phyloP scores from a whole-genome alignment of 371 early-diverging fungal genomes.

The Batkoa obscura region DNA sequence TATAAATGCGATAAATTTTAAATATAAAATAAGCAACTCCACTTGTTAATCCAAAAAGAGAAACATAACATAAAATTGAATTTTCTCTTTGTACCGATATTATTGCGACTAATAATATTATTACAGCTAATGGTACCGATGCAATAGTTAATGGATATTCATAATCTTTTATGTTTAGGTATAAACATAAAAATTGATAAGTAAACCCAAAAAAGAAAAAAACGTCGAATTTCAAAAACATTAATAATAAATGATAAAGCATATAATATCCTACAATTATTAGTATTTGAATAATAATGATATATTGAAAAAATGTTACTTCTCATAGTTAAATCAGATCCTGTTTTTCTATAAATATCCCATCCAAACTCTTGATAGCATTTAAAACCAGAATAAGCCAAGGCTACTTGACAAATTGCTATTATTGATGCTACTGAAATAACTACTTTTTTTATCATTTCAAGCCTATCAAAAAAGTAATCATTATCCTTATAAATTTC shows the following conservation, averaged over 20 bases:
- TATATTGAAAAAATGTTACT: slow-evolving; percentile 19
- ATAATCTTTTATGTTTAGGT: slow-evolving; percentile 30
- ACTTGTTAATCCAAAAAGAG: slow-evolving; percentile 44
- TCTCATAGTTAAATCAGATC: slow-evolving; percentile 71
- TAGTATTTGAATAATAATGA: background rate
- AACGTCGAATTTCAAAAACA: slow-evolving; percentile 70
- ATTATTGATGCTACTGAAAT: slow-evolving; percentile 9
- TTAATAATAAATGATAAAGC: slow-evolving; percentile 68
- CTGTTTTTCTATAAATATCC: slow-evolving; percentile 86
- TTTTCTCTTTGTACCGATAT: slow-evolving; percentile 58
- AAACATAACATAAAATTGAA: slow-evolving; percentile 31
- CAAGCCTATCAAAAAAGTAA: no score
- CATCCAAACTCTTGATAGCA: slow-evolving; percentile 82
- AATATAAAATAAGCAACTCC: slow-evolving; percentile 68
- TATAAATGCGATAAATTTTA: slow-evolving; percentile 63
- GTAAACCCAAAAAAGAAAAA: slow-evolving; percentile 76
- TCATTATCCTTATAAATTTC: no score
- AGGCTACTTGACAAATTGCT: slow-evolving; percentile 10
- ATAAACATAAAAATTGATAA: slow-evolving; percentile 61
- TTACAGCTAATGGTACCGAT: slow-evolving; percentile 46
- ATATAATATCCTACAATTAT: slow-evolving; percentile 47
- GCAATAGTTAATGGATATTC: slow-evolving; percentile 54
- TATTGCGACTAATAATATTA: slow-evolving; percentile 47
- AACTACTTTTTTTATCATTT: no score
- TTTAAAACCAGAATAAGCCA: slow-evolving; percentile 13